Base-by-base conservation (phyloP, 2,329 filamentous ascomycete genomes). In the Westerdykella ornata region DNA sequence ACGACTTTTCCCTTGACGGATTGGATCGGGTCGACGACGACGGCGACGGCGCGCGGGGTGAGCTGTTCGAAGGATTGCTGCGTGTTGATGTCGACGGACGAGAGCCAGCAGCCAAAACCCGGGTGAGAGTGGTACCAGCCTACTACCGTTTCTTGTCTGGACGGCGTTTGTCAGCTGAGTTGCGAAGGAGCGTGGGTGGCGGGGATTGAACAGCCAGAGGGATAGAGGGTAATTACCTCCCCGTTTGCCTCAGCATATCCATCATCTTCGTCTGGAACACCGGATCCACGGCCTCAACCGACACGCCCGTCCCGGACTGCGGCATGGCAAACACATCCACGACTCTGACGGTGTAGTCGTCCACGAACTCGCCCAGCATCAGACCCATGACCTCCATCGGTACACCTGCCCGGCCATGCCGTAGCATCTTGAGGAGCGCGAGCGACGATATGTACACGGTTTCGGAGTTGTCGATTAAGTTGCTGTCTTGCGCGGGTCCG, bases 181-280 rank as follows among this genome's bases (percentile, higher is more conserved):
- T 7, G 31, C 31, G 31, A n/a, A 30, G 17, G 38, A 14, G 18
- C 14, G 36, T 5, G 36, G 16, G 36, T 38, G 36, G n/a, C n/a
- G 17, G 22, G 37, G 32, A 13, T 20, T 26, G 15, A 29, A 16
- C 22, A 26, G 43, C 16, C 53, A 38, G 20, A 14, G 30, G 41
- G 3, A 16, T 15, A 29, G 16, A 15, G 4, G 11, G 15, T 36
- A 37, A 52, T 18, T 74, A 94, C 88, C 92, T 80, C 71, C 92
- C 92, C 44, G 92, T 98, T 75, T 98, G 92, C 62, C 86, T 79
- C 66, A 98, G 75, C 92, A 98, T 97, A 67, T 98, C 92, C 92
- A 98, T 98, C 92, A 98, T 98, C 77, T 96, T 98, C 61, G 88
- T 96, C 73, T 98, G 92, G 69, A 98, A 98, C 26, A 98, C 92